A percentile compares a stretch with the other conserved stretches of the same genome.
These are phyloP conservation scores for Saturnispora diversa DNA, from an alignment of 805 yeast genomes.

Conservation along the genomic window DNA sequence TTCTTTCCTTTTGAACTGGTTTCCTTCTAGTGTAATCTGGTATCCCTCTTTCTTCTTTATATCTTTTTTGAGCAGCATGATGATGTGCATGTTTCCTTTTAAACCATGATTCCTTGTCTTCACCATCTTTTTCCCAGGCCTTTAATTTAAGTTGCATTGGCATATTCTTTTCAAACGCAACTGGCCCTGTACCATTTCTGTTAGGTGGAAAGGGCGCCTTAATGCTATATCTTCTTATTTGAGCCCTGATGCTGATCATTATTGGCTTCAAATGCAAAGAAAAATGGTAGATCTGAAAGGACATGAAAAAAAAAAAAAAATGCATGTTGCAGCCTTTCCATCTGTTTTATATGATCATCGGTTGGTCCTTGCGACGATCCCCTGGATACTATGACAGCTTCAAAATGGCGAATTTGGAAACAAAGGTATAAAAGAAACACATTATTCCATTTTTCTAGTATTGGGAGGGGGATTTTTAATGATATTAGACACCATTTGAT, in stretches of 20 bases:
- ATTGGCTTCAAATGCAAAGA: neutral
- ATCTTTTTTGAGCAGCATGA: constrained; percentile 41
- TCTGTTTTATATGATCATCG: too few relatives aligned
- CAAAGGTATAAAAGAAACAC: constrained; percentile 15
- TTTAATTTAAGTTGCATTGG: constrained; percentile 35
- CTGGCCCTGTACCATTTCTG: constrained; percentile 6
- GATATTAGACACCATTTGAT: constrained; percentile 42
- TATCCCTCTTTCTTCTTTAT: constrained; percentile 15
- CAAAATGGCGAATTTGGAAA: too few relatives aligned
- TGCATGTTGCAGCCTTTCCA: neutral
- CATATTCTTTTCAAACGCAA: constrained; percentile 37
- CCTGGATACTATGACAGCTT: too few relatives aligned
- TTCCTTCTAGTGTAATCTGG: constrained; percentile 12
- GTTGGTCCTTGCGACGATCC: too few relatives aligned
- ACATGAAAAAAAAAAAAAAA: neutral
- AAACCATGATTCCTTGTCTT: constrained; percentile 56
- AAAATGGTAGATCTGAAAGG: too few relatives aligned
- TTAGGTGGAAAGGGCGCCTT: constrained; percentile 24
- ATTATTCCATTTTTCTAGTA: constrained; percentile 19
- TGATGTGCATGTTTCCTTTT: constrained; percentile 56
- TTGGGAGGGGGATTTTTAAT: constrained; percentile 44
- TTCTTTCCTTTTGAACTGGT: constrained; percentile 2
- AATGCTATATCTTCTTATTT: constrained; percentile 1
- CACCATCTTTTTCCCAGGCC: constrained; percentile 61
- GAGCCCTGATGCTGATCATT: neutral